Conservation (phyloP, 2,329 filamentous ascomycete genomes). For the Talaromyces amestolkiae region DNA sequence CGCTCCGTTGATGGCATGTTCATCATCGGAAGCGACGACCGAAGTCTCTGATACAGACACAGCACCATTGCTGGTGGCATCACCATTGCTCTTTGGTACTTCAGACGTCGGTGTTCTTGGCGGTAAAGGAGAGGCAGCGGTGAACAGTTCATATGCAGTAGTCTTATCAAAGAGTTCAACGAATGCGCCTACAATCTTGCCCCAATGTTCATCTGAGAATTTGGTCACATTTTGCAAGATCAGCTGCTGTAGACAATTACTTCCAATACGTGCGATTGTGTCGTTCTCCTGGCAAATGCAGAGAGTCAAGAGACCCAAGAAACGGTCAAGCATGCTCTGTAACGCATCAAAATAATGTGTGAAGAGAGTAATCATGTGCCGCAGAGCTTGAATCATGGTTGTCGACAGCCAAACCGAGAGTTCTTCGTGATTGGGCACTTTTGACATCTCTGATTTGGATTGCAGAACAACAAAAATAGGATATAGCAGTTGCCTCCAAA, state of each 20-base stretch:
- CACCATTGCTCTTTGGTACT: slow-evolving; percentile 32
- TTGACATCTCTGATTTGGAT: slow-evolving; percentile 93
- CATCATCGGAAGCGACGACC: slow-evolving; percentile 25
- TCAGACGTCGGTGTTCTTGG: slow-evolving; percentile 24
- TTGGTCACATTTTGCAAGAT: slow-evolving; percentile 96
- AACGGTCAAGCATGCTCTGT: slow-evolving; percentile 98
- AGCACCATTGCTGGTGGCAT: slow-evolving; percentile 28
- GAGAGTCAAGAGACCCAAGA: slow-evolving; percentile 86
- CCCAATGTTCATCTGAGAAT: slow-evolving; percentile 84
- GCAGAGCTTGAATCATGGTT: slow-evolving; percentile 96
- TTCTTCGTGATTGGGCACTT: slow-evolving; percentile 92
- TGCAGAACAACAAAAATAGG: slow-evolving; percentile 98
- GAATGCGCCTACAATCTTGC: slow-evolving; percentile 90
- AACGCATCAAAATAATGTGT: slow-evolving; percentile 97
- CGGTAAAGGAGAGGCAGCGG: slow-evolving; percentile 62
- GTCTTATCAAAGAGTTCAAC: slow-evolving; percentile 93
- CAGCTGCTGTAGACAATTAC: slow-evolving; percentile 94
- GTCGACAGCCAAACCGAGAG: slow-evolving; percentile 98
- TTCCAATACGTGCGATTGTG: slow-evolving; percentile 94
- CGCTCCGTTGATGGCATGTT: slow-evolving; percentile 30
- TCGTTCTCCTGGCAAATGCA: slow-evolving; percentile 99
- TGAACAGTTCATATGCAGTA: slow-evolving; percentile 92
- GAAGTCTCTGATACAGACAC: slow-evolving; percentile 25
- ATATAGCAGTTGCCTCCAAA: slow-evolving; percentile 95
- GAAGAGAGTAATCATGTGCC: slow-evolving; percentile 98